Conservation (phyloP, 345 rosid genomes). For the Camelina hispida region DNA sequence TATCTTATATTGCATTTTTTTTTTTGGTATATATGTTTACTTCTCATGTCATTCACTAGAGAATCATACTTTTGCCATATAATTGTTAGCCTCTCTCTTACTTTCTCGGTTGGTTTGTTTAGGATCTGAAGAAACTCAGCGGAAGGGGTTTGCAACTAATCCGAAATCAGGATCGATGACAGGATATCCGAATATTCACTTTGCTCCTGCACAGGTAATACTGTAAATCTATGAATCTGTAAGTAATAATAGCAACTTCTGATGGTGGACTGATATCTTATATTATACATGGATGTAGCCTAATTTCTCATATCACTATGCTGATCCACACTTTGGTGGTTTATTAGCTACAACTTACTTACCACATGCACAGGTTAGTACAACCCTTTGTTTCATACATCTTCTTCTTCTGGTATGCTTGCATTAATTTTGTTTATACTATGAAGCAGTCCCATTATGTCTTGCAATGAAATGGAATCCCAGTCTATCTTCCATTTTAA, state of each 20-base stretch:
- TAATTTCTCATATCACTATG: slow-evolving; percentile 52
- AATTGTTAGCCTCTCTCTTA: neutral
- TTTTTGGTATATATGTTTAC: slow-evolving; percentile 9
- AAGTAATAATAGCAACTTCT: slow-evolving; percentile 4
- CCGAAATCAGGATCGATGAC: slow-evolving; percentile 47
- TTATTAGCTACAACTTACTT: slow-evolving; percentile 52
- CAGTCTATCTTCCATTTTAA: neutral
- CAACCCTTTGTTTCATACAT: neutral
- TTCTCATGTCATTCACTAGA: slow-evolving; percentile 13
- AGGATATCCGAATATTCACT: slow-evolving; percentile 54
- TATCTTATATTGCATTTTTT: neutral
- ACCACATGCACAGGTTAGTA: slow-evolving; percentile 59
- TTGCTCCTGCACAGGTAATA: slow-evolving; percentile 54
- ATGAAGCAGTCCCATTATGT: neutral
- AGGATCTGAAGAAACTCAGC: slow-evolving; percentile 56
- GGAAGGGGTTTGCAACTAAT: slow-evolving; percentile 49
- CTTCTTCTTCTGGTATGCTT: slow-evolving; percentile 15
- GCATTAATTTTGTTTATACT: slow-evolving; percentile 7
- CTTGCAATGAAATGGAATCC: neutral
- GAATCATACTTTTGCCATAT: neutral
- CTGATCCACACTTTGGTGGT: slow-evolving; percentile 61
- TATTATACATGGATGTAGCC: slow-evolving; percentile 48
- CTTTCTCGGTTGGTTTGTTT: slow-evolving; percentile 18
- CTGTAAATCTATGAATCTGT: slow-evolving; percentile 40
- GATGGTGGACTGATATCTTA: slow-evolving; percentile 21